phyloP scores from a whole-genome alignment of 1,284 basidiomycete genomes.

The Pseudozyma flocculosa region DNA sequence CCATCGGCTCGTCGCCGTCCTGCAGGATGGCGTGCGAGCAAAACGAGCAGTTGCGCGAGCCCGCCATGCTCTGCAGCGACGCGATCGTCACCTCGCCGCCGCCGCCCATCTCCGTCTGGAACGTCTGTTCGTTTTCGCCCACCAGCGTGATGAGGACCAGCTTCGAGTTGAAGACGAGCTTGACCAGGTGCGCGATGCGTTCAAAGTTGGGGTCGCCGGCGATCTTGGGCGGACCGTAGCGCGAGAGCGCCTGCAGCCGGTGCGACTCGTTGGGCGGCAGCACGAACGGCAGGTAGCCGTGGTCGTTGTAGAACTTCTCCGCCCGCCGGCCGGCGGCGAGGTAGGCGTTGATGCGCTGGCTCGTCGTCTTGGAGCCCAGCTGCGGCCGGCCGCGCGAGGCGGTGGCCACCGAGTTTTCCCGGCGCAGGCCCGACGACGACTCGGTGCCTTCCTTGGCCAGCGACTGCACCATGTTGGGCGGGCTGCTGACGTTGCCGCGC shows the following conservation, averaged over 20 bases:
- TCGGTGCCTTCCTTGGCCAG: constrained; percentile 1
- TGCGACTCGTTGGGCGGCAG: constrained; percentile 44
- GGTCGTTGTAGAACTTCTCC: constrained; percentile 44
- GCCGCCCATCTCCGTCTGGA: constrained; percentile 76
- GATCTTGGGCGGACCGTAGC: constrained; percentile 49
- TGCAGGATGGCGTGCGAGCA: constrained; percentile 82
- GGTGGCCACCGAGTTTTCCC: constrained; percentile 20
- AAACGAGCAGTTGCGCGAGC: constrained; percentile 70
- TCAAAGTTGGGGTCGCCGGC: constrained; percentile 85
- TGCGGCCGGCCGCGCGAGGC: constrained; percentile 5
- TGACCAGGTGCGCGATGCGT: constrained; percentile 81
- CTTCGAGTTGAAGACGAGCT: constrained; percentile 87
- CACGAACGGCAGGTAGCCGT: constrained; percentile 49
- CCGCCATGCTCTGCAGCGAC: constrained; percentile 46
- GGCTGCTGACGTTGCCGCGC: constrained; percentile 29
- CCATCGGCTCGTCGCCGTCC: constrained; percentile 82
- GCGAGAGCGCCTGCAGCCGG: constrained; percentile 41
- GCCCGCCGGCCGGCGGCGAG: constrained; percentile 38
- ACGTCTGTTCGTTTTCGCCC: constrained; percentile 79
- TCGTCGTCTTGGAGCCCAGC: constrained; percentile 8
- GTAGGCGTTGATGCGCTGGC: constrained; percentile 39
- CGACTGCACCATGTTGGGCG: constrained; percentile 3
- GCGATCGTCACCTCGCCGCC: constrained; percentile 18
- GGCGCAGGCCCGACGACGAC: background rate
- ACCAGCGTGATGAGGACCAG: constrained; percentile 79